Evolutionary conservation across 176 grass and related monocot genomes (phyloP), one percentile per base, ranked within the genome.

Genomic region (Guadua angustifolia): DNA sequence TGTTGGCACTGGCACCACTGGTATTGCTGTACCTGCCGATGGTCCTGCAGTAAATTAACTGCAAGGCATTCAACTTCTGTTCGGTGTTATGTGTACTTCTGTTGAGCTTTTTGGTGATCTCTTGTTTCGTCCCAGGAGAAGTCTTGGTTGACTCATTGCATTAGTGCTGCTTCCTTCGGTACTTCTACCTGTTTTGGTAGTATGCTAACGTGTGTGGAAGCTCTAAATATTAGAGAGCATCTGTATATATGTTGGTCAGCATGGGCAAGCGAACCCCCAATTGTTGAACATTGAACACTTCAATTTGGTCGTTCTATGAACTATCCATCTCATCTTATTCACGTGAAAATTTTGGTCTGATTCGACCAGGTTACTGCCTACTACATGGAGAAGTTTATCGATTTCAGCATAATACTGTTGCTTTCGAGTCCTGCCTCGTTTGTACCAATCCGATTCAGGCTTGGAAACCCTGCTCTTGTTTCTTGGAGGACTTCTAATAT

Each of bases 1-100:
- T 79, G 49, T 86, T 70, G 79, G 57, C 36, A 59, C 88, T 45
- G 64, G 52, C 71, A 60, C 56, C 21, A 44, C 29, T 22, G 79
- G 60, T 53, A 60, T 18, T 50, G 55, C 56, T 12, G 26, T 76
- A 8, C 13, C 81, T 89, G 81, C 57, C 44, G 32, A 79, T 66
- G 42, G 44, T 32, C 10, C 43, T 67, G 24, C 62, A 38, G 77
- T 32, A 51, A 51, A 49, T 52, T 79, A 79, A 51, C 73, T 39
- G 73, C 39, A 60, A 19, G 79, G 13, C 66, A 88, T 63, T 78
- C 1, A 15, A 16, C 6, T 35, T 4, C 18, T 62, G 59, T 62
- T 72, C 24, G n/a, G 22, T 7, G 7, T 1, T 7, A 29, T 43
- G 29, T 42, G 2, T 39, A 16, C 35, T 78, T 78, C 21, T 83